These are phyloP conservation scores for Tubosaeta brunneosetosa DNA, from an alignment of 768 basidiomycete genomes.

Conservation along the genomic window DNA sequence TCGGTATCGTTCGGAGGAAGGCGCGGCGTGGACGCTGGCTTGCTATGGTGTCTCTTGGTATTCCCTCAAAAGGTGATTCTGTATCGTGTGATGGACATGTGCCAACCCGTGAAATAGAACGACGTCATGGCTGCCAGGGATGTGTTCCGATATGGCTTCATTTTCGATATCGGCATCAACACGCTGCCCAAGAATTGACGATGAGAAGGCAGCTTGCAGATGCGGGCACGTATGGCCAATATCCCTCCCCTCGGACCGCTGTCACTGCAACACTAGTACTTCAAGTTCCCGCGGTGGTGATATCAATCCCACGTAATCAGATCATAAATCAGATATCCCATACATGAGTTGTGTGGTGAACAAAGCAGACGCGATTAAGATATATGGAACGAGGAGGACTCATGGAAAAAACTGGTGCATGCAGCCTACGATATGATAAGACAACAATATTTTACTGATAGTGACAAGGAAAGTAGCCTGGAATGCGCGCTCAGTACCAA, in stretches of 20 bases:
- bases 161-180: neutral
- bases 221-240: slow-evolving; percentile 10
- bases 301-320: neutral
- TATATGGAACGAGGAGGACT: neutral
- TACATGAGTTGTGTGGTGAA: neutral
- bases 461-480: neutral
- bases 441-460: neutral
- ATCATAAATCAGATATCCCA: neutral
- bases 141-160: neutral
- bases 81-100: neutral
- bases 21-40: neutral
- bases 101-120: neutral
- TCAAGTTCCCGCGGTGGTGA: neutral
- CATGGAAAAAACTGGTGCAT: neutral
- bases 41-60: neutral
- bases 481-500: neutral
- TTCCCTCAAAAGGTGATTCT: neutral
- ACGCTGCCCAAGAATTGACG: neutral
- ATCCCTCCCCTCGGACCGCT: slow-evolving; percentile 1
- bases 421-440: neutral
- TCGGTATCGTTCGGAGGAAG: neutral
- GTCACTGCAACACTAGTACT: neutral
- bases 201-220: neutral
- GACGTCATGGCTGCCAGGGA: neutral
- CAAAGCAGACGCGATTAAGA: neutral